Percentiles rank a stretch among this genome's conserved stretches.
Conservation (phyloP, 1,139 yeast species). For the Debaryomyces nepalensis region DNA sequence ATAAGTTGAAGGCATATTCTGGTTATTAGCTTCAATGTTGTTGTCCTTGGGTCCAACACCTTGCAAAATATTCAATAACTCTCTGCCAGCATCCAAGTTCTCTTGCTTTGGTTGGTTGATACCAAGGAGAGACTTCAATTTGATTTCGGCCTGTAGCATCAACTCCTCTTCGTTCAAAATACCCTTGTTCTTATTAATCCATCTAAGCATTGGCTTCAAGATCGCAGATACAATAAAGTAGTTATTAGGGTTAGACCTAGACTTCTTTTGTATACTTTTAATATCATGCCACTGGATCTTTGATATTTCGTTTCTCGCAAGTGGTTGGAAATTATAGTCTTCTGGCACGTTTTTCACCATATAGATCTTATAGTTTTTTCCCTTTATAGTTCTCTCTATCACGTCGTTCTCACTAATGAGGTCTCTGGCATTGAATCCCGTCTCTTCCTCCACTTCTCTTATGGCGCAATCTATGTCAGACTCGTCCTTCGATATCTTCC, state of each 20-base stretch:
- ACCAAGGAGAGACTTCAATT: slow-evolving; percentile 67
- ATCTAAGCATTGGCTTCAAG: slow-evolving; percentile 60
- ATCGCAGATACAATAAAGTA: slow-evolving; percentile 65
- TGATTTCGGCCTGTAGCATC: slow-evolving; percentile 60
- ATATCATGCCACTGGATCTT: slow-evolving; percentile 53
- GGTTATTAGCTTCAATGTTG: slow-evolving; percentile 10
- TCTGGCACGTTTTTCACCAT: slow-evolving; percentile 82
- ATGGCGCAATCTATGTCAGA: slow-evolving; percentile 88
- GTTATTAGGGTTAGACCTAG: slow-evolving; percentile 47
- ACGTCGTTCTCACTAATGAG: slow-evolving; percentile 71
- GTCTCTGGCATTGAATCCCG: slow-evolving; percentile 83
- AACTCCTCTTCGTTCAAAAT: slow-evolving; percentile 58
- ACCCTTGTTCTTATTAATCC: slow-evolving; percentile 61
- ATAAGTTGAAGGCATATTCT: slow-evolving; percentile 13
- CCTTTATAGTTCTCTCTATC: slow-evolving; percentile 79
- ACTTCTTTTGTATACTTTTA: slow-evolving; percentile 39
- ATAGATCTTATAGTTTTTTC: slow-evolving; percentile 86
- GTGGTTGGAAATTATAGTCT: slow-evolving; percentile 71
- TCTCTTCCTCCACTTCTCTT: slow-evolving; percentile 94
- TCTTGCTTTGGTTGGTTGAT: slow-evolving; percentile 35
- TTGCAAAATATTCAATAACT: slow-evolving; percentile 66
- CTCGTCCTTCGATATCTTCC: slow-evolving; percentile 94
- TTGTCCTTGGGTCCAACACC: slow-evolving; percentile 28
- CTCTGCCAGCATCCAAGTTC: slow-evolving; percentile 74
- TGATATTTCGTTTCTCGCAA: slow-evolving; percentile 85